A percentile compares a stretch with the other conserved stretches of the same genome.
These are phyloP conservation scores for Phytophthora megakarya DNA, from an alignment of 352 stramenopile genomes.

Conservation along the genomic window DNA sequence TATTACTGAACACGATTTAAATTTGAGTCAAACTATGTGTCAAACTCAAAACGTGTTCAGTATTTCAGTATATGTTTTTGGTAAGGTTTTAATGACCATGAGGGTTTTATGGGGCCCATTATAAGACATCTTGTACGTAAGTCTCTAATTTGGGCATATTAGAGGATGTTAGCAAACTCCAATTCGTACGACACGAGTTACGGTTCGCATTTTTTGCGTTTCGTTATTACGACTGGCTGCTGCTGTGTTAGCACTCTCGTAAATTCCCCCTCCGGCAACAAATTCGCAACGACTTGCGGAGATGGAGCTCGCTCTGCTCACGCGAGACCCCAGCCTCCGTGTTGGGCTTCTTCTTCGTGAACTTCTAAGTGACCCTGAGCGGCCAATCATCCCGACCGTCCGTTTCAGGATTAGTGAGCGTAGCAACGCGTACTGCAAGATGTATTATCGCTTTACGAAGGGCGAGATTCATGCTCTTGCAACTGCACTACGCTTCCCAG, in stretches of 20 bases:
- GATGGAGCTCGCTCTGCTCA: not conserved
- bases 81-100: too few relatives aligned
- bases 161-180: not conserved
- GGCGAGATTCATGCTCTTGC: not conserved
- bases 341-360: not conserved
- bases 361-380: not conserved
- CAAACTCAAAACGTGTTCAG: too few relatives aligned
- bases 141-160: too few relatives aligned
- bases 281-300: not conserved
- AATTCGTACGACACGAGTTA: not conserved
- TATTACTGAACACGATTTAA: too few relatives aligned
- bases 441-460: not conserved
- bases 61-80: too few relatives aligned
- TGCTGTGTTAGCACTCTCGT: not conserved
- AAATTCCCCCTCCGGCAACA: not conserved
- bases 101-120: too few relatives aligned
- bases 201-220: not conserved
- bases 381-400: not conserved
- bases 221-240: too few relatives aligned
- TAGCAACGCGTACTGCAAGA: not conserved
- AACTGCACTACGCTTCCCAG: not conserved
- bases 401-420: not conserved
- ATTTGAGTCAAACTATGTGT: too few relatives aligned
- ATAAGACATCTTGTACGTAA: too few relatives aligned
- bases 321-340: not conserved